These are phyloP conservation scores for Neurospora tetraspora DNA, from an alignment of 495 filamentous ascomycete species.

Conservation along the genomic window DNA sequence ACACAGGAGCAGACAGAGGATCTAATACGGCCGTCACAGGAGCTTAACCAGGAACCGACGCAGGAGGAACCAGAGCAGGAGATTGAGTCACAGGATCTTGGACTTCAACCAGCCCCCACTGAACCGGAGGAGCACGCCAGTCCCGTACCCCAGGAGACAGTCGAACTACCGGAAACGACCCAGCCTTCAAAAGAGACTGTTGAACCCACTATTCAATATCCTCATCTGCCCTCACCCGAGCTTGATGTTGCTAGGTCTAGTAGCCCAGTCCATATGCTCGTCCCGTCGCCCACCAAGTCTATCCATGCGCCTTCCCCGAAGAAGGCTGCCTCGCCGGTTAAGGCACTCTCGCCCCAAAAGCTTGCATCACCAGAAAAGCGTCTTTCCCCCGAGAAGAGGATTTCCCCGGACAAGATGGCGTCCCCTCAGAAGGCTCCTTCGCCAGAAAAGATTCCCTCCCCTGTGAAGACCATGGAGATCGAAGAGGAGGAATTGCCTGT, in stretches of 20 bases:
- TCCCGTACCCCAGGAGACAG: conserved; percentile 26
- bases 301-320: conserved; percentile 16
- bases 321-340: conserved; percentile 8
- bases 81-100: neutral
- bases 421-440: conserved; percentile 15
- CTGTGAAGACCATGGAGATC: neutral
- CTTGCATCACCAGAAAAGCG: conserved; percentile 10
- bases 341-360: conserved; percentile 16
- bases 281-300: conserved; percentile 13
- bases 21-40: neutral
- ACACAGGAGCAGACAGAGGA: neutral
- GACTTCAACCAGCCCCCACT: neutral
- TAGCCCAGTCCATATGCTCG: conserved; percentile 9
- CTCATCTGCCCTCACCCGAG: neutral
- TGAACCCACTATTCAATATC: neutral
- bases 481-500: neutral
- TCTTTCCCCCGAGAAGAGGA: neutral
- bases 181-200: conserved; percentile 17
- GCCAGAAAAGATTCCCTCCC: neutral
- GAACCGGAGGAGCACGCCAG: conserved; percentile 14
- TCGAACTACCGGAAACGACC: conserved; percentile 60
- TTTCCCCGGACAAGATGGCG: conserved; percentile 12
- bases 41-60: neutral
- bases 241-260: conserved; percentile 3
- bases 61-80: neutral